Evolutionary conservation across 1,284 basidiomycete genomes (phyloP), one percentile per base, ranked within the genome.

Genomic region (Trichosporon sp.): DNA sequence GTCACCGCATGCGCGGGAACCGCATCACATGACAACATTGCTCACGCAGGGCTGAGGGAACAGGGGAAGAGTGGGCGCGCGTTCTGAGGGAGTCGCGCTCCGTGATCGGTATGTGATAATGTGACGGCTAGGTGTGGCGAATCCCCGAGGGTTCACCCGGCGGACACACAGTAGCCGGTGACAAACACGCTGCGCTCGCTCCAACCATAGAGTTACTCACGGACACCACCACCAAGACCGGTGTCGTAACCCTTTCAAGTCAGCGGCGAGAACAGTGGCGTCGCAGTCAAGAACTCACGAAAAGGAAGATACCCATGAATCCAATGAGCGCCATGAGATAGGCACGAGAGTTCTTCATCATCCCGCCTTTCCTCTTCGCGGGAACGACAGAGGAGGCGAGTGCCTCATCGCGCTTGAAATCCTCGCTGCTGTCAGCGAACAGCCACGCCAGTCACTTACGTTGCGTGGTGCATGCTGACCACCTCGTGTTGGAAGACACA

Each of bases 231-330:
- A 34, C 79, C 79, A 0, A 79, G 72, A 72, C 74, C 71, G n/a
- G 68, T 64, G 62, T 53, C 34, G 34, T 9, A 35, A 9, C 56
- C 56, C 56, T 60, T 21, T 56, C 2, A 29, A 18, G 29, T 60
- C 18, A 60, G 56, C 27, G 18, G 18, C 25, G 5, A 38, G 15
- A 21, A 86, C 88, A 15, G 9, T 6, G 11, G 29, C 13, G 56
- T 3, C 27, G 56, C 6, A n/a, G 18, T 11, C 29, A 11, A 9
- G 15, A 53, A 87, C 87, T 87, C 78, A 77, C 91, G 76, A 92
- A 92, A 13, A 92, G 84, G 58, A 92, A 84, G 74, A 92, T 91
- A 13, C 91, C 91, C 87, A 90, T 89, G 79, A 91, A 92, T 2
- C 86, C 89, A 69, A 91, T 84, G 75, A 90, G 88, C 7, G 90